Conservation (phyloP, 1,284 basidiomycete genomes). For the Ceratobasidium sp. region DNA sequence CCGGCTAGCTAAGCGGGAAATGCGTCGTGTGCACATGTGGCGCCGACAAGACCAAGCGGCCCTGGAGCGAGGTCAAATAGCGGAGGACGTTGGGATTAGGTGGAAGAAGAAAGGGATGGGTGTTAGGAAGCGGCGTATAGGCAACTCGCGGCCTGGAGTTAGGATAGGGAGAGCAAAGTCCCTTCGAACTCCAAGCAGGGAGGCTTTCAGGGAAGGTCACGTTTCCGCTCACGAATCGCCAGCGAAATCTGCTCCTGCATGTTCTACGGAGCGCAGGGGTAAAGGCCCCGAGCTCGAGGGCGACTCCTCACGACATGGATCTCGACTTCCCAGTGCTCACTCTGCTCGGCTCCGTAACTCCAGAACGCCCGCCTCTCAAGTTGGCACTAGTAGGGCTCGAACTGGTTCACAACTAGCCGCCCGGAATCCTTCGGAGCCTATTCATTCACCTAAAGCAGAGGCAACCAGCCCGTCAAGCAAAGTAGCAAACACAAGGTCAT, state of each 20-base stretch:
- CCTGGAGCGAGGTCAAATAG: slow-evolving; percentile 5
- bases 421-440: too few relatives aligned
- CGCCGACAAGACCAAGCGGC: slow-evolving; percentile 24
- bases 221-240: not conserved
- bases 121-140: not conserved
- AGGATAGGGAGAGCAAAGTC: not conserved
- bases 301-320: too few relatives aligned
- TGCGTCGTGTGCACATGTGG: slow-evolving; percentile 33
- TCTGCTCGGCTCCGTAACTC: too few relatives aligned
- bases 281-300: not conserved
- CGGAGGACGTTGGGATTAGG: slow-evolving; percentile 27
- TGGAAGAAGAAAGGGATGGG: slow-evolving; percentile 26
- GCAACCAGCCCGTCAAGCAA: too few relatives aligned
- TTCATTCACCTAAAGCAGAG: too few relatives aligned
- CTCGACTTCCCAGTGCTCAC: too few relatives aligned
- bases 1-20: slow-evolving; percentile 4
- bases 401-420: too few relatives aligned
- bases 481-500: too few relatives aligned
- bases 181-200: slow-evolving; percentile 12
- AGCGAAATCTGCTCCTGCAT: not conserved
- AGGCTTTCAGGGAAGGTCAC: not conserved
- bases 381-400: too few relatives aligned
- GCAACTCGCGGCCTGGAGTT: not conserved
- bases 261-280: not conserved
- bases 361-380: too few relatives aligned